Conservation (phyloP, 371 early-diverging fungal species). For the Umbelopsis sp. region DNA sequence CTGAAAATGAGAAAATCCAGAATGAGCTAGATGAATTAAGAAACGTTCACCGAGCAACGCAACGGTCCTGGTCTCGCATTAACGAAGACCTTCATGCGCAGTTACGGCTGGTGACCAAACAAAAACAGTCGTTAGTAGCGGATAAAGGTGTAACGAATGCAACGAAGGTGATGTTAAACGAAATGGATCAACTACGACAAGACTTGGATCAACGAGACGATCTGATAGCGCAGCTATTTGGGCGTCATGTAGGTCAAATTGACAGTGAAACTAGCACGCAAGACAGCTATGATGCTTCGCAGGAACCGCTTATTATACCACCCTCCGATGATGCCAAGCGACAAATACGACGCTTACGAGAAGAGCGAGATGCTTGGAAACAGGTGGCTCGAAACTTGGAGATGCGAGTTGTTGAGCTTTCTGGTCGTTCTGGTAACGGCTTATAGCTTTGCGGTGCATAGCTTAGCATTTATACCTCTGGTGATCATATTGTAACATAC, state of each 20-base stretch:
- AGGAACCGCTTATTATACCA: not conserved
- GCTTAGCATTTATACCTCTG: not conserved
- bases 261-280: slow-evolving; percentile 11
- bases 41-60: slow-evolving; percentile 1
- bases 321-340: not conserved
- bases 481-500: slow-evolving; percentile 14
- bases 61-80: slow-evolving; percentile 13
- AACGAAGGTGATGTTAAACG: not conserved
- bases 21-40: slow-evolving; percentile 1
- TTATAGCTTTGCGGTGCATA: not conserved
- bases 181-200: slow-evolving; percentile 11
- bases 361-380: slow-evolving; percentile 16
- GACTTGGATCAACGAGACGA: slow-evolving; percentile 13
- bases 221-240: slow-evolving; percentile 9
- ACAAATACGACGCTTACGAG: not conserved
- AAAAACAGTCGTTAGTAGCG: not conserved
- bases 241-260: not conserved
- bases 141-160: not conserved
- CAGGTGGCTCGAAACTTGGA: slow-evolving; percentile 8
- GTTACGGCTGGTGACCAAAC: not conserved
- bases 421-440: slow-evolving; percentile 17
- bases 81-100: slow-evolving; percentile 15
- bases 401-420: slow-evolving; percentile 14
- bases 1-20: slow-evolving; percentile 12
- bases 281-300: not conserved